These are phyloP conservation scores for Raffaelea deltoideospora DNA, from an alignment of 2,329 filamentous ascomycete genomes.

Conservation along the genomic window DNA sequence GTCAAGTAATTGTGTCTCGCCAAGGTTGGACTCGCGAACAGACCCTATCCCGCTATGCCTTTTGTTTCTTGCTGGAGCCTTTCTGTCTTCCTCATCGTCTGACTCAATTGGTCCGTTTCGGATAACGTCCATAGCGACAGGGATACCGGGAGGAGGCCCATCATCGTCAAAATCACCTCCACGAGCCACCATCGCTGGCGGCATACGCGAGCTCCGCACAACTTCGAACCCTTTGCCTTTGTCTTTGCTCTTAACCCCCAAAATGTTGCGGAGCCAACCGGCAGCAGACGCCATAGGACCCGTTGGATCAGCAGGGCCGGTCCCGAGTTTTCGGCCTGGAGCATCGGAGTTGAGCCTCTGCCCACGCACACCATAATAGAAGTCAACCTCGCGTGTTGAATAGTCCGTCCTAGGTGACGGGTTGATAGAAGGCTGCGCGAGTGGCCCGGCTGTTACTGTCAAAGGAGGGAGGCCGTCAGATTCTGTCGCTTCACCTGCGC, in stretches of 20 bases:
- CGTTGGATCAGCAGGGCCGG: conserved; percentile 86
- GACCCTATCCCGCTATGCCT: conserved; percentile 2
- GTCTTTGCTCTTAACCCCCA: conserved; percentile 79
- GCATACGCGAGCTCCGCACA: conserved; percentile 76
- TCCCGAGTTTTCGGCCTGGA: conserved; percentile 73
- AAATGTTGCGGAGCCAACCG: conserved; percentile 70
- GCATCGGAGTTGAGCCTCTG: conserved; percentile 71
- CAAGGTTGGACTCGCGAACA: conserved; percentile 7
- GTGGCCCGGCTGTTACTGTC: not conserved
- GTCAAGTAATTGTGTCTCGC: conserved; percentile 25
- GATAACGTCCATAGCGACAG: conserved; percentile 46
- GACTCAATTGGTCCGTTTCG: conserved; percentile 49
- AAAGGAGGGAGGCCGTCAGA: conserved; percentile 3
- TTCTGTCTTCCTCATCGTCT: conserved; percentile 35
- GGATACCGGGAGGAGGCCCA: conserved; percentile 50
- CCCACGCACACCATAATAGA: conserved; percentile 87
- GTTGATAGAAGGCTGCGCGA: conserved; percentile 20
- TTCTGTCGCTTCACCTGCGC: conserved; percentile 1
- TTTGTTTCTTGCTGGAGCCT: conserved; percentile 15
- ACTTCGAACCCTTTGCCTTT: conserved; percentile 96
- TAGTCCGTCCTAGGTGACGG: conserved; percentile 62
- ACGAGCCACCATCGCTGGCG: conserved; percentile 51
- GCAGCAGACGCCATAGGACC: conserved; percentile 79
- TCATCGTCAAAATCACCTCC: conserved; percentile 46
- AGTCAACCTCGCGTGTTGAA: conserved; percentile 85